These are phyloP conservation scores for Colletotrichum endophyticum DNA, from an alignment of 2,329 filamentous ascomycete genomes.

Conservation along the genomic window DNA sequence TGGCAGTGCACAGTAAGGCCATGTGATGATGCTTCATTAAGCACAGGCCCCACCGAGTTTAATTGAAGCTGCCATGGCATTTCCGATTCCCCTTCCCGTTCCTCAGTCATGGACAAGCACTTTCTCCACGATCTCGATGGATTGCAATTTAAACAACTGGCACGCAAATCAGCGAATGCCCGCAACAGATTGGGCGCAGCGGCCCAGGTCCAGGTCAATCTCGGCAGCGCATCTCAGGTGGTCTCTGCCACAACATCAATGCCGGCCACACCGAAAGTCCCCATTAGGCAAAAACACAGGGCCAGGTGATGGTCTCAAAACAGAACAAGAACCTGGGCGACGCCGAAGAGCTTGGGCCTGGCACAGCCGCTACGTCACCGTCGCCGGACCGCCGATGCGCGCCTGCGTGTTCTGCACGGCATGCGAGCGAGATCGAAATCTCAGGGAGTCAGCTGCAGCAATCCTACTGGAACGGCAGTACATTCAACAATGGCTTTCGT, in stretches of 20 bases:
- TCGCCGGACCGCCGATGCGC: background rate
- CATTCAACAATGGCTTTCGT: background rate
- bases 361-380: background rate
- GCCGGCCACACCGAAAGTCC: conserved; percentile 3
- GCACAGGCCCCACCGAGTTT: background rate
- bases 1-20: background rate
- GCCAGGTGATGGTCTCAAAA: background rate
- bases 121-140: background rate
- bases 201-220: background rate
- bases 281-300: background rate
- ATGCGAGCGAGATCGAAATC: background rate
- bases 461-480: background rate
- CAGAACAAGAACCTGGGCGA: background rate
- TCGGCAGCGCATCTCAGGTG: background rate
- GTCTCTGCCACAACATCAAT: background rate
- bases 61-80: background rate
- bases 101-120: background rate
- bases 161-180: background rate
- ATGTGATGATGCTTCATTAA: background rate
- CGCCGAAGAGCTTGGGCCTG: background rate
- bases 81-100: background rate
- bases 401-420: background rate
- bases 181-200: background rate
- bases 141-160: background rate
- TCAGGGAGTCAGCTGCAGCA: background rate